Conservation (phyloP, 352 stramenopile species). For the Phytophthora cactorum region DNA sequence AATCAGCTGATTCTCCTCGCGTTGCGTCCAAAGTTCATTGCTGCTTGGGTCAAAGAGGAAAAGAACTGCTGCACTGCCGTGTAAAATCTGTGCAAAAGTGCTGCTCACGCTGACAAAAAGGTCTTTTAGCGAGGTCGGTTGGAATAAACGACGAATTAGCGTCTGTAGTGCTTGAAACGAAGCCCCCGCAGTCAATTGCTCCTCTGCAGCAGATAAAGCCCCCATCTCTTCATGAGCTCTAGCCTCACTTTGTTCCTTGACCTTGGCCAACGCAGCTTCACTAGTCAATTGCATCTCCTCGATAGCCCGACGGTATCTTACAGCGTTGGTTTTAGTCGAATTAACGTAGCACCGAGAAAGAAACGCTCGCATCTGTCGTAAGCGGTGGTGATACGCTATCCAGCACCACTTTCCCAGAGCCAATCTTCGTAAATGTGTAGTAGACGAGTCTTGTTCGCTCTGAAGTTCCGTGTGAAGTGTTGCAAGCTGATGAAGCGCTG, state of each 20-base stretch:
- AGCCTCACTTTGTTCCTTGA: conserved; percentile 20
- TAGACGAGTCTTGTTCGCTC: conserved; percentile 19
- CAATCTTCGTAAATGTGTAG: conserved; percentile 26
- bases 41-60: conserved; percentile 67
- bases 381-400: conserved; percentile 47
- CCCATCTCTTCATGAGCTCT: conserved; percentile 19
- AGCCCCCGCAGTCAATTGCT: conserved; percentile 26
- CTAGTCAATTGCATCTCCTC: conserved; percentile 22
- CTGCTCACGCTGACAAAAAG: conserved; percentile 50
- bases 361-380: conserved; percentile 45
- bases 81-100: conserved; percentile 49
- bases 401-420: conserved; percentile 53
- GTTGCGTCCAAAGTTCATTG: conserved; percentile 76
- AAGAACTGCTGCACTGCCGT: conserved; percentile 51
- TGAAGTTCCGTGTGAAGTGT: conserved; percentile 19
- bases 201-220: conserved; percentile 24
- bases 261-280: conserved; percentile 14
- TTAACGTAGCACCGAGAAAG: conserved; percentile 33
- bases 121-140: conserved; percentile 41
- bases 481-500: conserved; percentile 19
- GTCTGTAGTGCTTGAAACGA: conserved; percentile 48
- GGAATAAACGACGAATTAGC: conserved; percentile 54
- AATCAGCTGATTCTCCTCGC: conserved; percentile 47
- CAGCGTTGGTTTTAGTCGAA: conserved; percentile 14
- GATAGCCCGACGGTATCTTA: conserved; percentile 14